These are phyloP conservation scores for Boletus rubropictus DNA, from an alignment of 768 basidiomycete species.

Conservation along the genomic window DNA sequence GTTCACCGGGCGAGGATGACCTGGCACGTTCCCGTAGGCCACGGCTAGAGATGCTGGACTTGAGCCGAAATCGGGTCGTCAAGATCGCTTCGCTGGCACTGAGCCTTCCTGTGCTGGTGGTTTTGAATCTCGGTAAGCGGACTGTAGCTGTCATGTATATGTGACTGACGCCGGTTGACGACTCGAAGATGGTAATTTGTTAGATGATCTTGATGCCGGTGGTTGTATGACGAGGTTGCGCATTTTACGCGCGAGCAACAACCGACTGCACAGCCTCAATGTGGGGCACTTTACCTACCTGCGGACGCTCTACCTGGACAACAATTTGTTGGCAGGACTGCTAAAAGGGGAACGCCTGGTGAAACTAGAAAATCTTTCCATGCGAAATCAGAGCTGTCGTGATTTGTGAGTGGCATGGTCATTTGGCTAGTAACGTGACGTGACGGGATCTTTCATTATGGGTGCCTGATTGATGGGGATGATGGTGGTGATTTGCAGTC, in stretches of 20 bases:
- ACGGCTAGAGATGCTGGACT: slow-evolving; percentile 74
- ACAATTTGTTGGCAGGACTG: slow-evolving; percentile 56
- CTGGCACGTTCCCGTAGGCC: slow-evolving; percentile 31
- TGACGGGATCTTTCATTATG: slow-evolving; percentile 36
- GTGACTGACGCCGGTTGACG: slow-evolving; percentile 14
- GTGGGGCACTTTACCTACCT: slow-evolving; percentile 59
- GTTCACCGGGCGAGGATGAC: slow-evolving; percentile 8
- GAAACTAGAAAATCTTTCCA: slow-evolving; percentile 83
- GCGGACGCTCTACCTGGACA: slow-evolving; percentile 90
- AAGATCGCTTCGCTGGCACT: slow-evolving; percentile 54
- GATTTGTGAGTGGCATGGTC: slow-evolving; percentile 56
- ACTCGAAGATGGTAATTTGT: slow-evolving; percentile 62
- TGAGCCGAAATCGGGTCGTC: slow-evolving; percentile 69
- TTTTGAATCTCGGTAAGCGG: slow-evolving; percentile 79
- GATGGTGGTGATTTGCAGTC: slow-evolving; percentile 34
- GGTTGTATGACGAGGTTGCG: slow-evolving; percentile 63
- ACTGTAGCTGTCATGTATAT: slow-evolving; percentile 9
- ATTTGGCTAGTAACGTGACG: slow-evolving; percentile 22
- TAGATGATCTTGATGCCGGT: slow-evolving; percentile 50
- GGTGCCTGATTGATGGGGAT: slow-evolving; percentile 33
- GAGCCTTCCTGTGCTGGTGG: slow-evolving; percentile 52
- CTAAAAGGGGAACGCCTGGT: slow-evolving; percentile 50
- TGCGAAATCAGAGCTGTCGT: slow-evolving; percentile 81
- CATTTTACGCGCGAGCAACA: slow-evolving; percentile 81
- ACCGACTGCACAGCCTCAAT: slow-evolving; percentile 65